phyloP scores from a whole-genome alignment of 2,329 filamentous ascomycete genomes.

The Aspergillus sp. region DNA sequence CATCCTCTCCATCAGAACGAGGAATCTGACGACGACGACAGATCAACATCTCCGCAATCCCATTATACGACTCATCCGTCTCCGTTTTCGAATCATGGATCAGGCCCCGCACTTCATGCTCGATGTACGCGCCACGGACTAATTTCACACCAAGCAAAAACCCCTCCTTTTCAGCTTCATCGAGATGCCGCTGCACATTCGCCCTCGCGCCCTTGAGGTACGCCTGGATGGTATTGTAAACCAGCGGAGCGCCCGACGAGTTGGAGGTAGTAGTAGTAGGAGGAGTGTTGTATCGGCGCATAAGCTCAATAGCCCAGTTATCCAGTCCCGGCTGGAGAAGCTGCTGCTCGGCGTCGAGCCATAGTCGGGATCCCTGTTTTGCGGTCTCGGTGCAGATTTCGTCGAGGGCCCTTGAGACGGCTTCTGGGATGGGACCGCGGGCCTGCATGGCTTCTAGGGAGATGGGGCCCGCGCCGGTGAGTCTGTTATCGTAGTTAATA shows the following conservation, averaged over 20 bases:
- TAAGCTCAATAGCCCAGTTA: slow-evolving; percentile 47
- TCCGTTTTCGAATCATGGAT: too few relatives aligned
- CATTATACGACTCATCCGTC: too few relatives aligned
- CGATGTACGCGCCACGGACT: neutral
- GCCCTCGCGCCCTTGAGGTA: slow-evolving; percentile 46
- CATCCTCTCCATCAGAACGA: too few relatives aligned
- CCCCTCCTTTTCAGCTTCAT: neutral
- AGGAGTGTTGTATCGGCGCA: slow-evolving; percentile 45
- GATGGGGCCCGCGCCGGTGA: neutral
- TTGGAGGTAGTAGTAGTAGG: too few relatives aligned
- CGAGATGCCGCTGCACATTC: slow-evolving; percentile 38
- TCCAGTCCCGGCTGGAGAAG: slow-evolving; percentile 46
- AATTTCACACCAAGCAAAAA: neutral
- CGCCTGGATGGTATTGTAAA: slow-evolving; percentile 48
- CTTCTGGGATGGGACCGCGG: neutral
- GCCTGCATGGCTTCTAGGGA: neutral
- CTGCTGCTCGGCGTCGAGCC: slow-evolving; percentile 51
- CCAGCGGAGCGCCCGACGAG: slow-evolving; percentile 15
- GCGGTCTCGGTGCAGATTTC: slow-evolving; percentile 37
- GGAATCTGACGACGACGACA: too few relatives aligned
- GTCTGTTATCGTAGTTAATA: neutral
- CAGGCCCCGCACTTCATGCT: too few relatives aligned
- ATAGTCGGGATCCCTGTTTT: slow-evolving; percentile 39
- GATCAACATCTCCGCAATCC: too few relatives aligned
- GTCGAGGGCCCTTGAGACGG: slow-evolving; percentile 31